phyloP scores from a whole-genome alignment of 179 eudicot genomes.

The Amaranthus tricolor region DNA sequence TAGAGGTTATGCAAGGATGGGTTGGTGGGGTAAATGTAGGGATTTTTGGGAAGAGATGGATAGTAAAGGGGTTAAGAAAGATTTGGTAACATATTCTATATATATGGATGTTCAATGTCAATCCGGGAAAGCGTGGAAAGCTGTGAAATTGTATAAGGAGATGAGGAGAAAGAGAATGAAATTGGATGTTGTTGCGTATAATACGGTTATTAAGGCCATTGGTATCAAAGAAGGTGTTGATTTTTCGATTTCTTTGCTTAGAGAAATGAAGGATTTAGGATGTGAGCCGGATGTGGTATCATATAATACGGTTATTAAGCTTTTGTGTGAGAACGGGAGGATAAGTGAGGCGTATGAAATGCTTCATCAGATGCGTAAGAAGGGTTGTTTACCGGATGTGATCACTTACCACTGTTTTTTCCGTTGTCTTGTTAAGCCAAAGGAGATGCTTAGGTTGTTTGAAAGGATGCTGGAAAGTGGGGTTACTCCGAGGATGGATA shows the following conservation, averaged over 20 bases:
- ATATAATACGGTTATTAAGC: slow-evolving; percentile 72
- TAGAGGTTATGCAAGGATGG: slow-evolving; percentile 82
- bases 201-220: slow-evolving; percentile 67
- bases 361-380: slow-evolving; percentile 56
- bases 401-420: slow-evolving; percentile 74
- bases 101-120: slow-evolving; percentile 88
- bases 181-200: slow-evolving; percentile 84
- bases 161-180: slow-evolving; percentile 75
- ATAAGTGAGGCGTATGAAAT: slow-evolving; percentile 62
- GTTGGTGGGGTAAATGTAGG: slow-evolving; percentile 86
- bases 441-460: slow-evolving; percentile 65
- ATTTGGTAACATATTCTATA: slow-evolving; percentile 76
- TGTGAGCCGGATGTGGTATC: slow-evolving; percentile 70
- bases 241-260: slow-evolving; percentile 51
- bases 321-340: slow-evolving; percentile 78
- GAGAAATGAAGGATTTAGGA: slow-evolving; percentile 75
- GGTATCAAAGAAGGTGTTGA: slow-evolving; percentile 87
- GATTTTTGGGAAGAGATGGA: slow-evolving; percentile 97
- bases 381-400: slow-evolving; percentile 65
- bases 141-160: slow-evolving; percentile 77
- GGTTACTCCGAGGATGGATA: slow-evolving; percentile 70
- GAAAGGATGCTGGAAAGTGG: slow-evolving; percentile 75
- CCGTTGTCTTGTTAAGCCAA: slow-evolving; percentile 70
- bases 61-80: slow-evolving; percentile 54
- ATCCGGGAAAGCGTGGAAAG: slow-evolving; percentile 86